phyloP scores from a whole-genome alignment of 345 rosid genomes.

The Corymbia maculata region DNA sequence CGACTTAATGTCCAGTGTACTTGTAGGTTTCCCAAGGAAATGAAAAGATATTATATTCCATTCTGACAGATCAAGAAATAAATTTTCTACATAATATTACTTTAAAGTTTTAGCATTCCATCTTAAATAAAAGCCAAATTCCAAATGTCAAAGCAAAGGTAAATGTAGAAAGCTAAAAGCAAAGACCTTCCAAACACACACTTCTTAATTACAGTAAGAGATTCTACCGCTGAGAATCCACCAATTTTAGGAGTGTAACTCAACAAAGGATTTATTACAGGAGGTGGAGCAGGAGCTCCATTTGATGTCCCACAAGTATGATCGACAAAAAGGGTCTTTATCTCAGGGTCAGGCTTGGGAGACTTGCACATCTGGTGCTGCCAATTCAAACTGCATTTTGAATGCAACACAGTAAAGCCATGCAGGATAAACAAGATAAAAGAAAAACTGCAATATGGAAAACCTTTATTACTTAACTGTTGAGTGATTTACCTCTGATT shows the following conservation, averaged over 20 bases:
- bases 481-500: slow-evolving; percentile 50
- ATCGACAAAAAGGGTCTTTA: slow-evolving; percentile 73
- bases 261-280: slow-evolving; percentile 68
- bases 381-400: slow-evolving; percentile 62
- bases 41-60: not conserved
- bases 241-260: slow-evolving; percentile 51
- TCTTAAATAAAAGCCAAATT: not conserved
- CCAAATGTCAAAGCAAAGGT: not conserved
- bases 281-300: slow-evolving; percentile 63
- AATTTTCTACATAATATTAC: not conserved
- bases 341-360: slow-evolving; percentile 72
- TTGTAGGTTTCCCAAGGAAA: not conserved
- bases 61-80: not conserved
- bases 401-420: not conserved
- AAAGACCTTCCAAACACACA: slow-evolving; percentile 7
- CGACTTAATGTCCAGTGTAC: not conserved
- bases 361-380: slow-evolving; percentile 82
- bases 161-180: not conserved
- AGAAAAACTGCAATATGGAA: not conserved
- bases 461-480: not conserved
- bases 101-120: not conserved
- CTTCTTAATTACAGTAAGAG: slow-evolving; percentile 45
- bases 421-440: not conserved
- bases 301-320: slow-evolving; percentile 65
- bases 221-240: slow-evolving; percentile 45